Evolutionary conservation across 495 filamentous ascomycete genomes (phyloP), one percentile per base, ranked within the genome.

Genomic region (Podospora conica): DNA sequence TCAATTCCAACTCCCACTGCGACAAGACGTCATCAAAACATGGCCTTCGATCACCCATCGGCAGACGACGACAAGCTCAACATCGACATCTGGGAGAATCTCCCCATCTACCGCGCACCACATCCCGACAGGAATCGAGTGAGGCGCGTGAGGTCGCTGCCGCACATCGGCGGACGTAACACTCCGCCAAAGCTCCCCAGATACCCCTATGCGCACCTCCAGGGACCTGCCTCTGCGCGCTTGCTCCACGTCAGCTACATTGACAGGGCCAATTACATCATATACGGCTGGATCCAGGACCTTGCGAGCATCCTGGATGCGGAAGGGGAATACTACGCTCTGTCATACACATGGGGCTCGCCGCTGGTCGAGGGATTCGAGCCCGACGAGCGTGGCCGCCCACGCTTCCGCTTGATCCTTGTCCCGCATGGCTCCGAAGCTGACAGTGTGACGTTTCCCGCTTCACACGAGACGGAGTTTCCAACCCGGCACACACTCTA

Each of bases 311-410:
- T 56, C 20, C 9, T 10, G 54, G 54, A 56, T 56, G 54, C 54
- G 54, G 21, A 56, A 56, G 54, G 54, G 54, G 54, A 56, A 56
- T 56, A 56, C 54, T 56, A 10, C 54, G 54, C 54, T 56, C 54
- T 56, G 20, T 56, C 54, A 56, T 56, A 56, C 20, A 21, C 54
- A 56, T 56, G 54, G 54, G 54, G 54, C 54, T 56, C 54, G 21
- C 54, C 54, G 54, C 21, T 56, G 54, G 21, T 56, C 9, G 20
- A 56, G 20, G 54, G 54, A 56, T 56, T 56, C 54, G 54, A 56
- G 54, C 54, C 54, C 9, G 54, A 56, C 9, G 54, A 56, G 54
- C 54, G 54, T 11, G 54, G 54, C 21, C 54, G 54, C 21, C 54
- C 54, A 20, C 54, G 54, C 20, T 56, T 56, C 54, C 54, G 54